Base-by-base conservation (phyloP, 495 filamentous ascomycete genomes). In the Aspergillus carlsbadensis region DNA sequence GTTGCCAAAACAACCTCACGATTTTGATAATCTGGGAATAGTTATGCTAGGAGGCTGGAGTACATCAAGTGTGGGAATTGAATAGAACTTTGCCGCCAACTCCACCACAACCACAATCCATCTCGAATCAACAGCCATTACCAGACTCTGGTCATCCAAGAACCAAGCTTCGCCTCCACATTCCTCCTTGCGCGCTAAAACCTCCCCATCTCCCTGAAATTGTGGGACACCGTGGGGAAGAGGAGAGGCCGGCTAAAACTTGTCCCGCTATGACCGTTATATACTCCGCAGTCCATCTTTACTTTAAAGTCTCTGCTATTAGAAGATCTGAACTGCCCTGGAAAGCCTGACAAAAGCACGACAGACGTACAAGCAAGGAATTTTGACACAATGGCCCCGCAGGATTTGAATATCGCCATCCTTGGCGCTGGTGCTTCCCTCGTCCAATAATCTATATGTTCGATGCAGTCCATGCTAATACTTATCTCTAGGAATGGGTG, bases 401-500 rank as follows among this genome's bases (percentile, higher is more conserved):
- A 75, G 53, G 72, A 76, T 61, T 61, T 78, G 21, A 65, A 67
- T 48, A 67, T 78, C 57, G 73, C 72, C 68, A 75, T 78, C 62
- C 53, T 76, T 53, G 74, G 74, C 61, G 74, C 74, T 11, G 67
- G 67, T 70, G 45, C 21, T 58, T 52, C 24, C 47, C 14, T 10
- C 33, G 6, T 13, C 14, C 22, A 14, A 8, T n/a, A 2, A 7
- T 46, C 21, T 14, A 33, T 14, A 10, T 26, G 3, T 46, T 15
- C 43, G 15, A 31, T n/a, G 21, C 5, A 13, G 14, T 31, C 2
- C 1, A 47, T 10, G 17, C 33, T 49, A 35, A 44, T 35, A 18
- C 13, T 14, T 15, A 35, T 10, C 21, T 17, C 20, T 29, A 87
- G 88, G 88, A 52, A 92, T 92, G 88, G 89, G 88, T 24, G 89